Evolutionary conservation across 495 filamentous ascomycete species (phyloP), one percentile per base, ranked within the genome.

Genomic region (Trichoderma virens): DNA sequence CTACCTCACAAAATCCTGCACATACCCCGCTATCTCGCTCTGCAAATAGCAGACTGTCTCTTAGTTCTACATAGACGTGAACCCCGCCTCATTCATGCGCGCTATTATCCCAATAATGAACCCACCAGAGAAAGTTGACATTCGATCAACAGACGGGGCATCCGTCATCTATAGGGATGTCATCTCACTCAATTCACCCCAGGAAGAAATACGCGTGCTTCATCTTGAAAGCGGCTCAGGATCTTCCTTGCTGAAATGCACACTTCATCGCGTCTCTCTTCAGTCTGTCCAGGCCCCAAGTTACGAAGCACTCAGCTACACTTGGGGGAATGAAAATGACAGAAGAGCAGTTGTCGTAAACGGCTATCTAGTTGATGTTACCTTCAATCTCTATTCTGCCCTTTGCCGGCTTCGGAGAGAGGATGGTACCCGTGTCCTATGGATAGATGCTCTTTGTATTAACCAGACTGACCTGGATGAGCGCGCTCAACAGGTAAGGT

Each of bases 361-460:
- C 41, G 62, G 60, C 25, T 59, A 45, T 14, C 20, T 54, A 1
- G 38, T 69, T 9, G 38, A 69, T 7, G 56, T 70, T 18, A 64
- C 28, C 27, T 32, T 20, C 2, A 70, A 70, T 32, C 62, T 70
- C 14, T 56, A 67, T 27, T 28, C 45, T 56, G 67, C 67, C 14
- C 65, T 70, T 30, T 32, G 65, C n/a, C 62, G 60, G 35, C 51
- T 70, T 20, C 30, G 65, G 31, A 6, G 18, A 1, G 25, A 56
- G 1, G 18, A 65, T 30, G 62, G n/a, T 2, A 25, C n/a, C 14
- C 45, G 67, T 11, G 60, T 14, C 1, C 14, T 69, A 9, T 71
- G 69, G 69, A 62, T 69, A 16, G 69, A 71, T 62, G 61, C 67
- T 9, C 35, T 71, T 18, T 71, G 69, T 62, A 71, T 71, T 43